Conservation (phyloP, 805 yeast species). For the Torulaspora microellipsoides region DNA sequence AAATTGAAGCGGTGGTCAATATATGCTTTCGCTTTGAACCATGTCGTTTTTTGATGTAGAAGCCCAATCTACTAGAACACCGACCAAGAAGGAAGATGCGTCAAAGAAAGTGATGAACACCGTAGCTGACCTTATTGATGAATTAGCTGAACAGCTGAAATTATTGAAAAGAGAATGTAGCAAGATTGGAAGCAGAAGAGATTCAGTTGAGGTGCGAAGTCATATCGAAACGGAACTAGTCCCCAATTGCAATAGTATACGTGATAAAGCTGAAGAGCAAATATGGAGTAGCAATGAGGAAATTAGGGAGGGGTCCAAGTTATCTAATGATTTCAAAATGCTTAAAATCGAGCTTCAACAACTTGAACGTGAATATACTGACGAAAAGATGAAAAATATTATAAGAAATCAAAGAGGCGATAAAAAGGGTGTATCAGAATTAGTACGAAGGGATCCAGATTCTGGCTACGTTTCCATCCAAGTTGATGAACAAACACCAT, state of each 20-base stretch:
- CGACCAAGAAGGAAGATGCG: not conserved
- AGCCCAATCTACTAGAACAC: constrained; percentile 6
- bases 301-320: constrained; percentile 31
- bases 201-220: constrained; percentile 37
- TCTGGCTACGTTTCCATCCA: constrained; percentile 24
- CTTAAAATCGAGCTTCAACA: constrained; percentile 44
- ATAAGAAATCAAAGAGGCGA: constrained; percentile 7
- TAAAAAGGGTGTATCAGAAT: constrained; percentile 10
- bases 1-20: too few species aligned
- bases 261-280: constrained; percentile 19
- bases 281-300: constrained; percentile 7
- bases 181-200: constrained; percentile 30
- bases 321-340: constrained; percentile 52
- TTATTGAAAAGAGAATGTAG: constrained; percentile 12
- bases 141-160: constrained; percentile 15
- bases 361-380: constrained; percentile 45
- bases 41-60: constrained; percentile 29
- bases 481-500: constrained; percentile 39
- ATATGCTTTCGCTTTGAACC: too few species aligned
- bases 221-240: constrained; percentile 22
- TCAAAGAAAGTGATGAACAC: not conserved
- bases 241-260: constrained; percentile 18
- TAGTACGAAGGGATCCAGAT: constrained; percentile 16
- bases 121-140: constrained; percentile 10
- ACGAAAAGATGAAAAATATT: constrained; percentile 34